Evolutionary conservation across 805 yeast genomes (phyloP).

Genomic region (Suhomyces sp.): DNA sequence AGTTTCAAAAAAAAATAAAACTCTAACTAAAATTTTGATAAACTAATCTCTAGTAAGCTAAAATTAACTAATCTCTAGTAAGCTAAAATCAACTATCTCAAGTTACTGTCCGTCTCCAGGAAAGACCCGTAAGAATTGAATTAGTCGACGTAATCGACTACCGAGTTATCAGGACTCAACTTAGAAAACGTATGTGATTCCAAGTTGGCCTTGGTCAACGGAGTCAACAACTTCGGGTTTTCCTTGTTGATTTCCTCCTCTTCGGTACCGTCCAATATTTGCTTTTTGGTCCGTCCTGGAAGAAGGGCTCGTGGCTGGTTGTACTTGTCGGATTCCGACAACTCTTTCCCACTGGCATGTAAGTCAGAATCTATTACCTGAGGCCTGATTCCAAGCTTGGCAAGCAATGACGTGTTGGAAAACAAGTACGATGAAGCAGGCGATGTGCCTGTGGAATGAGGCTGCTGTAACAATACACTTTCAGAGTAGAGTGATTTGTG

Average conservation of each 20-base stretch:
- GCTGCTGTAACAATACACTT: slow-evolving; percentile 25
- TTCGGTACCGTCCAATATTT: slow-evolving; percentile 5
- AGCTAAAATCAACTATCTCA: background rate
- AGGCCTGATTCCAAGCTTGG: slow-evolving; percentile 40
- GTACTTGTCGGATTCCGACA: slow-evolving; percentile 6
- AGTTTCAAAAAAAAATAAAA: background rate
- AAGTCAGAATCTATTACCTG: slow-evolving; percentile 36
- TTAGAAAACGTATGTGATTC: slow-evolving; percentile 22
- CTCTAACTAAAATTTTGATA: background rate
- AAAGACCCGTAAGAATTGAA: background rate
- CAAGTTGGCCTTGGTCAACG: slow-evolving; percentile 30
- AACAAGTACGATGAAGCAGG: slow-evolving; percentile 32
- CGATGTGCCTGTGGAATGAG: slow-evolving; percentile 16
- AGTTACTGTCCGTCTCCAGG: background rate
- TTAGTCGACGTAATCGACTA: slow-evolving; percentile 11
- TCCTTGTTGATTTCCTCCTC: slow-evolving; percentile 16
- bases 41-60: background rate
- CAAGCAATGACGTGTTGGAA: slow-evolving; percentile 33
- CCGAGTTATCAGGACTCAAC: slow-evolving; percentile 6
- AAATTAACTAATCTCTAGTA: background rate
- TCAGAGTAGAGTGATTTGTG: slow-evolving; percentile 32
- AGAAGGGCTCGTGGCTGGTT: slow-evolving; percentile 1
- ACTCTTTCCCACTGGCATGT: slow-evolving; percentile 12
- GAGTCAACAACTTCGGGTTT: slow-evolving; percentile 16
- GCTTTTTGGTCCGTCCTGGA: slow-evolving; percentile 1